phyloP scores from a whole-genome alignment of 768 basidiomycete genomes.

The Fistulinella prunicolor region DNA sequence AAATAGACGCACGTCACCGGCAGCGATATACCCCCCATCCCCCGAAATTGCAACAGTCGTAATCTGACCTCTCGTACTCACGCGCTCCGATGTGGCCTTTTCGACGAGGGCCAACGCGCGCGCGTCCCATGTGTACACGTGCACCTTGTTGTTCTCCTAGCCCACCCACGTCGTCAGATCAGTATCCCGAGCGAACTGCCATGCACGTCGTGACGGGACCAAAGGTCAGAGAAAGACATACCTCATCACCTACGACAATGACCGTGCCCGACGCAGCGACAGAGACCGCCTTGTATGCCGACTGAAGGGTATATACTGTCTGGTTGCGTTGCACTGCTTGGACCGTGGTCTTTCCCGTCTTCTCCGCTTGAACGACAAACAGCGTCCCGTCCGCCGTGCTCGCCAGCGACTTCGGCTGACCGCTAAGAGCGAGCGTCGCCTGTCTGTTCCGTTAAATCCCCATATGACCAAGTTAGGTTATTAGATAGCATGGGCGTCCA shows the following conservation, averaged over 20 bases:
- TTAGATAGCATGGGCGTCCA: too few relatives aligned
- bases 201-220: not conserved
- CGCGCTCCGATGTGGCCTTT: conserved; percentile 56
- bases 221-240: conserved; percentile 30
- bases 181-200: not conserved
- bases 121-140: conserved; percentile 71
- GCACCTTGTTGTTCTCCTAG: conserved; percentile 70
- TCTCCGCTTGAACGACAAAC: conserved; percentile 53
- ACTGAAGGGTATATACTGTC: conserved; percentile 53
- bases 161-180: not conserved
- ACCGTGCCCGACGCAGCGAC: conserved; percentile 50
- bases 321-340: conserved; percentile 74
- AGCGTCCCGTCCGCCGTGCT: conserved; percentile 57
- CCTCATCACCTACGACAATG: conserved; percentile 77
- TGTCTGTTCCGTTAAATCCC: conserved; percentile 44
- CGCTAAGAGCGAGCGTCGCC: conserved; percentile 47
- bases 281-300: conserved; percentile 52
- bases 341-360: conserved; percentile 39
- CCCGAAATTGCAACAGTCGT: conserved; percentile 78
- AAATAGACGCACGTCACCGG: conserved; percentile 71
- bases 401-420: conserved; percentile 70
- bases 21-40: conserved; percentile 69
- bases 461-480: too few relatives aligned
- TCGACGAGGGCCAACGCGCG: conserved; percentile 49
- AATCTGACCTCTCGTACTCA: conserved; percentile 55